phyloP scores from a whole-genome alignment of 2,329 filamentous ascomycete genomes.

The Fusarium begoniae region DNA sequence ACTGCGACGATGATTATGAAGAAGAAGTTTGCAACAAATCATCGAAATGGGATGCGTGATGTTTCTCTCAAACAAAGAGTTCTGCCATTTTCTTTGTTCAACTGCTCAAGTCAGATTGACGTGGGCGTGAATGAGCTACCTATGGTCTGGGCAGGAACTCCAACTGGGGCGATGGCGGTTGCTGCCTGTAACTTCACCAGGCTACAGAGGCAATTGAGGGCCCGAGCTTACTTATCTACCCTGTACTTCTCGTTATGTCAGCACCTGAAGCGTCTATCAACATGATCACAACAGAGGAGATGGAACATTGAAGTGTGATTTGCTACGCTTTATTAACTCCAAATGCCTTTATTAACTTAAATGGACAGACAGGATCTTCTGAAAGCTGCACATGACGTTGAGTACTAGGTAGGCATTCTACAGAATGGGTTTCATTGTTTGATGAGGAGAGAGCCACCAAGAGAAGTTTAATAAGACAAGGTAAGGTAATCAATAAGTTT shows the following conservation, averaged over 20 bases:
- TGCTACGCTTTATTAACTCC: constrained; percentile 1
- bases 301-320: neutral
- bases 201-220: constrained; percentile 12
- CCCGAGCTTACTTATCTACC: constrained; percentile 11
- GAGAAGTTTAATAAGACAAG: neutral
- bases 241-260: neutral
- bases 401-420: neutral
- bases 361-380: neutral
- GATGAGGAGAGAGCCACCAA: neutral
- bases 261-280: neutral
- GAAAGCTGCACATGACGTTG: neutral
- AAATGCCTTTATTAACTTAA: neutral
- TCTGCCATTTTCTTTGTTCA: neutral
- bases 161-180: constrained; percentile 14
- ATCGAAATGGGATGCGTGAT: neutral
- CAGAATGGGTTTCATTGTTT: neutral
- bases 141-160: constrained; percentile 2
- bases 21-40: neutral
- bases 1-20: neutral
- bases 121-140: neutral
- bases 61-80: neutral
- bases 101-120: neutral
- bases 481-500: neutral
- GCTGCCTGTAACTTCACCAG: constrained; percentile 24
- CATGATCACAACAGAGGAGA: neutral